These are phyloP conservation scores for Epichloe uncinata DNA, from an alignment of 2,329 filamentous ascomycete species.

Conservation along the genomic window DNA sequence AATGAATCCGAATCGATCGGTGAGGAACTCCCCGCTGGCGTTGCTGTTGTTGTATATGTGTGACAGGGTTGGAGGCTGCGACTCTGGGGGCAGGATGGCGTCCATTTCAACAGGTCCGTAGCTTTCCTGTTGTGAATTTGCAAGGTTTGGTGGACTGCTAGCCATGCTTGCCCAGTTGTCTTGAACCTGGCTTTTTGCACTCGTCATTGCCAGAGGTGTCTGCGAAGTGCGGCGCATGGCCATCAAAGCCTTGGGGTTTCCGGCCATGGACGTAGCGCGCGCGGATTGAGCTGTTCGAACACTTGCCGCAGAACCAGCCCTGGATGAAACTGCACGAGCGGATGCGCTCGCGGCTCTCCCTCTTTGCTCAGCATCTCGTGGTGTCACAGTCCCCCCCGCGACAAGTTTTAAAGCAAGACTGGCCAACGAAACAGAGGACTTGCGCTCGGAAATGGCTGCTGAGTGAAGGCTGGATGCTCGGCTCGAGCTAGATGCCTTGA, in stretches of 20 bases:
- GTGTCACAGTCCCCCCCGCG: conserved; percentile 33
- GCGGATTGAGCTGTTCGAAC: conserved; percentile 27
- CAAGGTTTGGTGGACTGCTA: conserved; percentile 31
- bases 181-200: conserved; percentile 26
- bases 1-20: conserved; percentile 84
- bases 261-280: conserved; percentile 33
- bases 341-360: conserved; percentile 38
- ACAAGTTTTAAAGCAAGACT: conserved; percentile 49
- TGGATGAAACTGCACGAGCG: conserved; percentile 23
- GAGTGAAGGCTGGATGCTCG: conserved; percentile 41
- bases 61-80: conserved; percentile 67
- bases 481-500: conserved; percentile 31
- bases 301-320: conserved; percentile 37
- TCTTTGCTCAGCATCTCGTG: conserved; percentile 25
- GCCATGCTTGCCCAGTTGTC: conserved; percentile 46
- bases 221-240: conserved; percentile 40
- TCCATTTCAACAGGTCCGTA: conserved; percentile 89
- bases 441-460: conserved; percentile 29
- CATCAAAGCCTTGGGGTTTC: conserved; percentile 44
- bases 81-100: conserved; percentile 68
- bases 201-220: conserved; percentile 19
- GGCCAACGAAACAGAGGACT: conserved; percentile 41
- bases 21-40: conserved; percentile 58
- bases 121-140: conserved; percentile 35
- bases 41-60: conserved; percentile 58